phyloP scores from a whole-genome alignment of 1,284 basidiomycete genomes.

The Bjerkandera adusta region DNA sequence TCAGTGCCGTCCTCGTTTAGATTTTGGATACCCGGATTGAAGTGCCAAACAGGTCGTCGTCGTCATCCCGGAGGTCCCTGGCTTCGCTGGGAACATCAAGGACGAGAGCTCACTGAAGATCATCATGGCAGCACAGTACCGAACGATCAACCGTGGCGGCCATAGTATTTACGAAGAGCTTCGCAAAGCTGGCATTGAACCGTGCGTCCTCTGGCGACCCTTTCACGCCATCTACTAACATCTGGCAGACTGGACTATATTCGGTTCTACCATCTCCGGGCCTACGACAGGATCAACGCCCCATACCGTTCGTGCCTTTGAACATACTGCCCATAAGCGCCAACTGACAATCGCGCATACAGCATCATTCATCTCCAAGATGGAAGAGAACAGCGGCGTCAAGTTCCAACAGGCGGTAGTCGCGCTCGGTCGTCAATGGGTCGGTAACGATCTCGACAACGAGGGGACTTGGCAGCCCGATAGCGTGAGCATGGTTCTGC shows the following conservation, averaged over 20 bases:
- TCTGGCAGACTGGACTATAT: slow-evolving; percentile 68
- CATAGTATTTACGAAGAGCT: slow-evolving; percentile 85
- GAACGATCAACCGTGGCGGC: slow-evolving; percentile 87
- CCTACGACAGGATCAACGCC: slow-evolving; percentile 90
- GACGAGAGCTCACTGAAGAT: slow-evolving; percentile 67
- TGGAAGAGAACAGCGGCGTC: slow-evolving; percentile 76
- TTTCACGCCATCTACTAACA: no score
- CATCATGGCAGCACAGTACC: slow-evolving; percentile 82
- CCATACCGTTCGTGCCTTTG: slow-evolving; percentile 50
- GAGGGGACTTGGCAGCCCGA: slow-evolving; percentile 33
- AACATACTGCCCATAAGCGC: background rate
- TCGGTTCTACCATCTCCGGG: slow-evolving; percentile 86
- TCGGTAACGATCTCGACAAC: slow-evolving; percentile 48
- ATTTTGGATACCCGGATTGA: background rate
- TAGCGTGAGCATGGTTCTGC: slow-evolving; percentile 50
- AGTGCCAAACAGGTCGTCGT: slow-evolving; percentile 60
- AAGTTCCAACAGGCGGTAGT: slow-evolving; percentile 85
- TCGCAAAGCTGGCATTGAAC: slow-evolving; percentile 77
- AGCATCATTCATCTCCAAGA: slow-evolving; percentile 61
- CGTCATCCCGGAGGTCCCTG: slow-evolving; percentile 81
- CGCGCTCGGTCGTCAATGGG: slow-evolving; percentile 82
- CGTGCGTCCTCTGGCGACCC: slow-evolving; percentile 56
- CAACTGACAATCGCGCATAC: background rate
- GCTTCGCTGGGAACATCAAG: slow-evolving; percentile 82
- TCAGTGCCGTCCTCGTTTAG: slow-evolving; percentile 21